phyloP scores from a whole-genome alignment of 2,329 filamentous ascomycete species.

The Macroventuria anomochaeta region DNA sequence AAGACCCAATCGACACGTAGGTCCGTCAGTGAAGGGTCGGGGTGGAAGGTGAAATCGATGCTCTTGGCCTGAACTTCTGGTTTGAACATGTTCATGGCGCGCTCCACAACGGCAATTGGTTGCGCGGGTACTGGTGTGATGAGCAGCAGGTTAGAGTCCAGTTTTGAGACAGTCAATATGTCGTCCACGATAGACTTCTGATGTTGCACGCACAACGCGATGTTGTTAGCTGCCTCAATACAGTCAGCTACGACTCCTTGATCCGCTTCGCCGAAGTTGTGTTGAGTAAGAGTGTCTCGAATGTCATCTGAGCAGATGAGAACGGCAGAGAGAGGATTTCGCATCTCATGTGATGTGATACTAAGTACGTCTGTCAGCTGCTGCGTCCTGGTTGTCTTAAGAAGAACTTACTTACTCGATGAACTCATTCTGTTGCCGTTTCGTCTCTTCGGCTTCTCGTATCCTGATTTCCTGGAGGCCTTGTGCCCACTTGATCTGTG shows the following conservation, averaged over 20 bases:
- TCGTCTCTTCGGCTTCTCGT: conserved; percentile 41
- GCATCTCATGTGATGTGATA: conserved; percentile 47
- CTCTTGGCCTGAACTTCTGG: conserved; percentile 43
- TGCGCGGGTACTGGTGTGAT: conserved; percentile 50
- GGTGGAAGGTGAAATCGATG: conserved; percentile 37
- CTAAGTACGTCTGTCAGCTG: not conserved
- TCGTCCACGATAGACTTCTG: conserved; percentile 47
- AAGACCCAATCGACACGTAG: conserved; percentile 50
- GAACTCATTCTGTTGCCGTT: conserved; percentile 46
- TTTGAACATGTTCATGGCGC: conserved; percentile 49
- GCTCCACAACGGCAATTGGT: conserved; percentile 42
- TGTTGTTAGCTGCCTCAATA: conserved; percentile 44
- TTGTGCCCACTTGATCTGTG: conserved; percentile 47
- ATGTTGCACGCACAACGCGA: conserved; percentile 51
- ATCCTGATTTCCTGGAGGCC: conserved; percentile 36
- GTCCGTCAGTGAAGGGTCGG: conserved; percentile 45
- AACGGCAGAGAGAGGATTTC: conserved; percentile 44
- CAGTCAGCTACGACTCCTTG: conserved; percentile 28
- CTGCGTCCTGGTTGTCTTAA: no score
- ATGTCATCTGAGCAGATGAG: conserved; percentile 45
- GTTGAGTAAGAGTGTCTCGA: conserved; percentile 30
- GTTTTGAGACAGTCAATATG: conserved; percentile 43
- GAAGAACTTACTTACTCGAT: conserved; percentile 28
- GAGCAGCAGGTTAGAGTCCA: conserved; percentile 40
- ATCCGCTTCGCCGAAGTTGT: conserved; percentile 27